Conservation (phyloP, 2,329 filamentous ascomycete genomes). For the Colletotrichum karsti region DNA sequence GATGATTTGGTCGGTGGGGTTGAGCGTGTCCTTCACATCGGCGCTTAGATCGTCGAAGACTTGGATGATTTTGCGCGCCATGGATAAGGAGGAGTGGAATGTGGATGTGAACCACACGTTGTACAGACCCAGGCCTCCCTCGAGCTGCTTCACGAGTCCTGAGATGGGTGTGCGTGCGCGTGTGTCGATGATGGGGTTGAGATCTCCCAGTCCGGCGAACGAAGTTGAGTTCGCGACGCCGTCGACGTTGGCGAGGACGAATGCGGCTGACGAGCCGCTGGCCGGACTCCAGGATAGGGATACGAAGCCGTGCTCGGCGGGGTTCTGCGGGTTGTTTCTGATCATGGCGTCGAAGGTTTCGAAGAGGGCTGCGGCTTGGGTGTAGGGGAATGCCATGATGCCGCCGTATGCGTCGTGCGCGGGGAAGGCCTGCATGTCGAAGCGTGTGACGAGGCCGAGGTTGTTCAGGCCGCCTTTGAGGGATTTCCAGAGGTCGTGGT, state of each 20-base stretch:
- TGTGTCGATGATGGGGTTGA: background rate
- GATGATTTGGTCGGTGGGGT: background rate
- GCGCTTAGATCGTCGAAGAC: background rate
- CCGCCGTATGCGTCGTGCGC: conserved; percentile 17
- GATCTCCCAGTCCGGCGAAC: background rate
- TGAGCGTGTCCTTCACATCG: background rate
- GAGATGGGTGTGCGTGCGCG: background rate
- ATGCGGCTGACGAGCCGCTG: background rate
- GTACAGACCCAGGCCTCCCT: background rate
- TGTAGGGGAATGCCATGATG: background rate
- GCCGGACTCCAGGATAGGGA: background rate
- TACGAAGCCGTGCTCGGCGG: background rate
- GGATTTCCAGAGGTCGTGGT: conserved; percentile 51
- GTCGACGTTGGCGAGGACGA: background rate
- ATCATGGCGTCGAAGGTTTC: background rate
- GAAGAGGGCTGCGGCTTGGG: background rate
- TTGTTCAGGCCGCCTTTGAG: conserved; percentile 55
- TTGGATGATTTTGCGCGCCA: background rate
- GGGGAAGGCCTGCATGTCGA: conserved; percentile 38
- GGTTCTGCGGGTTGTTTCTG: background rate
- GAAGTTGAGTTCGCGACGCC: background rate
- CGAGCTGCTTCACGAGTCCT: background rate
- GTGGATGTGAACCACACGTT: conserved; percentile 11
- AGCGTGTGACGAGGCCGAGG: conserved; percentile 46
- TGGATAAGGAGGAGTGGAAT: background rate